phyloP scores from a whole-genome alignment of 495 filamentous ascomycete species.

The Friedmanniomyces simplex region DNA sequence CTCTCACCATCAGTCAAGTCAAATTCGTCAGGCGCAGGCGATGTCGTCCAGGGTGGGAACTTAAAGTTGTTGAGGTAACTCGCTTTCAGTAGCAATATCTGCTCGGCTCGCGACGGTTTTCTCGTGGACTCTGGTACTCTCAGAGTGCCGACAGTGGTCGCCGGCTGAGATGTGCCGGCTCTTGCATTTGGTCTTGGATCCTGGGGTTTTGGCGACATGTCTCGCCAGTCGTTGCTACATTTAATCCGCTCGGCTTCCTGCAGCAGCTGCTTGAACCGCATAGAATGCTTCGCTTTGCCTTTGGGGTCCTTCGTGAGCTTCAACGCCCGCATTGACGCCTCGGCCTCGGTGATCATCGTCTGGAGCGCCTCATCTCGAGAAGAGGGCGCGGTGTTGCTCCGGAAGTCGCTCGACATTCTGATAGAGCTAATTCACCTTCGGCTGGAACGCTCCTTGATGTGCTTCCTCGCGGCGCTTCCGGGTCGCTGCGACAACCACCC shows the following conservation, averaged over 20 bases:
- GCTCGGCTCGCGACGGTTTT: conserved; percentile 56
- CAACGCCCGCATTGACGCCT: conserved; percentile 68
- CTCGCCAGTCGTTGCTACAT: conserved; percentile 16
- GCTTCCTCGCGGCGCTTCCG: neutral
- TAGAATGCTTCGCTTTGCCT: conserved; percentile 50
- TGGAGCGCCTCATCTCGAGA: conserved; percentile 57
- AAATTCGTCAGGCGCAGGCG: conserved; percentile 49
- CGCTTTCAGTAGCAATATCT: conserved; percentile 65
- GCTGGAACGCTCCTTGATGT: no score
- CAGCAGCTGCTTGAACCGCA: conserved; percentile 57
- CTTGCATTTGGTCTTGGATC: no score
- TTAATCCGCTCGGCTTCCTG: conserved; percentile 67
- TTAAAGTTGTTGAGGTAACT: conserved; percentile 68
- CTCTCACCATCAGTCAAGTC: conserved; percentile 28
- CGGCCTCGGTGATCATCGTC: conserved; percentile 60
- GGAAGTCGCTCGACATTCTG: conserved; percentile 46
- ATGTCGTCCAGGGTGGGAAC: conserved; percentile 69
- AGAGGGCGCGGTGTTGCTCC: conserved; percentile 25
- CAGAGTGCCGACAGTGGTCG: conserved; percentile 1
- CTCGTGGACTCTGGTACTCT: conserved; percentile 46
- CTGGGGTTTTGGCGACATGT: no score
- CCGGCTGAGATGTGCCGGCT: neutral
- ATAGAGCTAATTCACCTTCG: conserved; percentile 1
- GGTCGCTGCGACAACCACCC: neutral
- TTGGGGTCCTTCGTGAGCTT: conserved; percentile 38